Evolutionary conservation across 768 basidiomycete genomes (phyloP), one percentile per base, ranked within the genome.

Genomic region (Mrakia frigida): DNA sequence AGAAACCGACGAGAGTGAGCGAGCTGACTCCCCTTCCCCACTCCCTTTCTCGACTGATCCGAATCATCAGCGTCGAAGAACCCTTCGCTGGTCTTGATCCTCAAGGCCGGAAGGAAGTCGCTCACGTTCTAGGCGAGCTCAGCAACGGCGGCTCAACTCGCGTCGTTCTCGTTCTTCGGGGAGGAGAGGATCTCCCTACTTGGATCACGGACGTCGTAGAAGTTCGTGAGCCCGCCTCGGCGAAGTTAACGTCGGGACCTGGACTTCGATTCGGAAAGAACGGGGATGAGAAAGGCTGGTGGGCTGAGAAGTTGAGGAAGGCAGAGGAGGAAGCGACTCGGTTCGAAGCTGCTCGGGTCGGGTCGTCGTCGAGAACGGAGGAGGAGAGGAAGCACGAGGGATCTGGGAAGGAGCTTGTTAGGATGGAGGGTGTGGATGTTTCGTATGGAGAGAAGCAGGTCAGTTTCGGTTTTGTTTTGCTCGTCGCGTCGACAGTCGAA

Each of bases 401-500:
- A 61, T 39, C 3, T 23, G 83, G 85, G 1, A 82, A 85, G 52
- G 83, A 85, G 1, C 81, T 94, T 3, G 88, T 91, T 0, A 85
- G 89, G 59, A 84, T 96, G 82, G 84, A 86, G 74, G 86, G 87
- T 65, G 88, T 94, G 56, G 89, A 86, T 52, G 89, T 98, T 3
- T 82, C 86, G 25, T 97, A 98, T 80, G 87, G 88, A 1, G 84
- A 87, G 3, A 87, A 90, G 43, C 87, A 86, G 82, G 91, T 89
- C 81, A 70, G 82, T 78, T 79, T 77, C 78, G 59, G 56, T 80
- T 75, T 43, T 31, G n/a, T 69, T 28, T 60, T 31, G 37, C 9
- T 69, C 63, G 61, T 37, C 35, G 61, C 31, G 35, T 37, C 61
- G 3, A 43, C 50, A 7, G 60, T 46, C 59, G 60, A 33, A 25